These are phyloP conservation scores for Penicillium sclerotigenum DNA, from an alignment of 2,329 filamentous ascomycete species.

Conservation along the genomic window DNA sequence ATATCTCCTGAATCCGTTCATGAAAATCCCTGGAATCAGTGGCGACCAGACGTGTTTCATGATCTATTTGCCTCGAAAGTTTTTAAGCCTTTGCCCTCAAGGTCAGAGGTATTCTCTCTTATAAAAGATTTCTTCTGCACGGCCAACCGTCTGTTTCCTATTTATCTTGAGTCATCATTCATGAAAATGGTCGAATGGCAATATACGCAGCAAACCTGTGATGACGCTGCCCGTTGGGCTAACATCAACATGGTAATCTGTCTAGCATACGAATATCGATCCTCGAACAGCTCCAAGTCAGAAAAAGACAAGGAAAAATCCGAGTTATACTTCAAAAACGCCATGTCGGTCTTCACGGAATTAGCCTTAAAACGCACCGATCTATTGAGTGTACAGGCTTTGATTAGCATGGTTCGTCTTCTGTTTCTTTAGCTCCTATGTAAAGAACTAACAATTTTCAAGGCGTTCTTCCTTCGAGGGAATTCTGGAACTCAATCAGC, in stretches of 20 bases:
- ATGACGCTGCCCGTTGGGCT: constrained; percentile 94
- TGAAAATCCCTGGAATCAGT: constrained; percentile 86
- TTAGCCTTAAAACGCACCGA: constrained; percentile 91
- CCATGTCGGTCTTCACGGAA: constrained; percentile 85
- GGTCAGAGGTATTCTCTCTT: constrained; percentile 78
- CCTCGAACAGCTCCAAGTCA: constrained; percentile 85
- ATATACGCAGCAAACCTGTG: constrained; percentile 85
- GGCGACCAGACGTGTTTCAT: constrained; percentile 93
- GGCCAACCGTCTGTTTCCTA: constrained; percentile 94
- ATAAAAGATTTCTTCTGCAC: constrained; percentile 92
- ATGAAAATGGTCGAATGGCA: constrained; percentile 94
- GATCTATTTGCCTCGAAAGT: constrained; percentile 81
- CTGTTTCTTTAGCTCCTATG: not conserved
- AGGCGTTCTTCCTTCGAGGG: constrained; percentile 82
- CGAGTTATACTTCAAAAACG: constrained; percentile 92
- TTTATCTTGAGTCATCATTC: constrained; percentile 93
- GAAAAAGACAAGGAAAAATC: constrained; percentile 87
- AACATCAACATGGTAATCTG: constrained; percentile 87
- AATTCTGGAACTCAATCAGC: constrained; percentile 91
- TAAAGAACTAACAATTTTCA: not conserved
- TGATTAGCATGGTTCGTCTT: constrained; percentile 70
- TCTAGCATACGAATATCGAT: constrained; percentile 80
- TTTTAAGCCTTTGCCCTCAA: constrained; percentile 75
- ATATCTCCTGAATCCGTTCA: constrained; percentile 77
- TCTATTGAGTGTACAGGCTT: constrained; percentile 83